Evolutionary conservation across 306 rosid species (phyloP).

Genomic region (Inga oerstediana): DNA sequence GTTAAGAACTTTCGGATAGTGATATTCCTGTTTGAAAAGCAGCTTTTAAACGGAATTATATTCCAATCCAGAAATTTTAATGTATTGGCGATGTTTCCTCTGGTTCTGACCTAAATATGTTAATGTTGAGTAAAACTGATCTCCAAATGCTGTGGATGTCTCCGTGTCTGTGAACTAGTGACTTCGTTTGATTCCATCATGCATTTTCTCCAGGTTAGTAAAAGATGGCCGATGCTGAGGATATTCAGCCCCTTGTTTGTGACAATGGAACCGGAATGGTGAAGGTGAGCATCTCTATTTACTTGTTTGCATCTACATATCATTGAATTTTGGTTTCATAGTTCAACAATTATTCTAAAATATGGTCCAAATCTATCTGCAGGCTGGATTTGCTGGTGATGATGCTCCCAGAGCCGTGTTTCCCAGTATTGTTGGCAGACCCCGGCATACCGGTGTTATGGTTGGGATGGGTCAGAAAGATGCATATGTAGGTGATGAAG

Average conservation of each 20-base stretch:
- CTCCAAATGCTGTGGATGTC: neutral
- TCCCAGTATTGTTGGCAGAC: slow-evolving; percentile 96
- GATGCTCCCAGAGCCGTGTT: slow-evolving; percentile 99
- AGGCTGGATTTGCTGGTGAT: slow-evolving; percentile 99
- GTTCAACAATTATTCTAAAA: neutral
- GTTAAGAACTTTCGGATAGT: neutral
- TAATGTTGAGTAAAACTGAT: slow-evolving; percentile 5
- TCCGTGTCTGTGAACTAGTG: neutral
- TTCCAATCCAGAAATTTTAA: neutral
- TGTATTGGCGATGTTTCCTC: neutral
- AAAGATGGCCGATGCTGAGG: slow-evolving; percentile 93
- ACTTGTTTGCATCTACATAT: neutral
- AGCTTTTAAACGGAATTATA: neutral
- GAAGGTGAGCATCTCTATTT: slow-evolving; percentile 57
- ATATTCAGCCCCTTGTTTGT: slow-evolving; percentile 96
- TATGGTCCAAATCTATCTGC: slow-evolving; percentile 15
- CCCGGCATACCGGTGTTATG: slow-evolving; percentile 97
- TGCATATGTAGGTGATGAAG: slow-evolving; percentile 98
- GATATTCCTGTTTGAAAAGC: neutral
- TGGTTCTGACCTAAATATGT: neutral
- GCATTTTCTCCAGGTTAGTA: slow-evolving; percentile 34
- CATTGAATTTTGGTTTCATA: neutral
- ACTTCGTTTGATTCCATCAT: neutral
- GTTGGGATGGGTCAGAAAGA: slow-evolving; percentile 99
- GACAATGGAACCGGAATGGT: slow-evolving; percentile 99